Evolutionary conservation across 1,284 basidiomycete genomes (phyloP), one percentile per base, ranked within the genome.

Genomic region (Hemileia vastatrix): DNA sequence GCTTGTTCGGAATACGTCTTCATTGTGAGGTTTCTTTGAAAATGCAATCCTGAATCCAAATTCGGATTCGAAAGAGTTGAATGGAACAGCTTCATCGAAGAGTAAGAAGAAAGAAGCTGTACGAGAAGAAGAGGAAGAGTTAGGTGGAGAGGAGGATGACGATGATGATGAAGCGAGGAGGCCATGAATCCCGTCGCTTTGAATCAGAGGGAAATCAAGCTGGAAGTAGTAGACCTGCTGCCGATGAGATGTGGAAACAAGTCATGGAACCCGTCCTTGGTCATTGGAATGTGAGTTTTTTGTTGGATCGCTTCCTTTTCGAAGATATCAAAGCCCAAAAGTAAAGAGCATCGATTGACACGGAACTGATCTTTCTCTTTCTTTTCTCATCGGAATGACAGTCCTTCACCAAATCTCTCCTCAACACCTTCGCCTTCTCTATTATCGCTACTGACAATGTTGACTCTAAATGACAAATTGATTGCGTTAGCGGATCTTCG

Each of bases 1-100:
- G n/a, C n/a, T n/a, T n/a, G n/a, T n/a, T n/a, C 71, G 11, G 73
- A 75, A 60, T 74, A 71, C 45, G 66, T 67, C 0, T 75, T 75
- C 55, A 55, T 75, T 9, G 70, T 70, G 3, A 64, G 73, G 6
- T 75, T 73, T n/a, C 66, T 74, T 75, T 36, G 68, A 72, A 31
- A 57, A 36, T 15, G 48, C 48, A 15, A n/a, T 32, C n/a, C 13
- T 40, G 36, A 15, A 40, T 40, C 36, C 8, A 40, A 15, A 40
- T 9, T 11, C 36, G 36, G 15, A 15, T 40, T 40, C 36, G 15
- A 40, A 54, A 69, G 1, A 65, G 60, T 21, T 27, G 27, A 27
- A 27, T 27, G 11, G 36, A 40, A 15, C 13, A 64, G 61, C 44
- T 52, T 54, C 9, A 33, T 32, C 36, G 64, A 55, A 23, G 57